These are phyloP conservation scores for Candida sphagnicola DNA, from an alignment of 805 yeast genomes.

Conservation along the genomic window DNA sequence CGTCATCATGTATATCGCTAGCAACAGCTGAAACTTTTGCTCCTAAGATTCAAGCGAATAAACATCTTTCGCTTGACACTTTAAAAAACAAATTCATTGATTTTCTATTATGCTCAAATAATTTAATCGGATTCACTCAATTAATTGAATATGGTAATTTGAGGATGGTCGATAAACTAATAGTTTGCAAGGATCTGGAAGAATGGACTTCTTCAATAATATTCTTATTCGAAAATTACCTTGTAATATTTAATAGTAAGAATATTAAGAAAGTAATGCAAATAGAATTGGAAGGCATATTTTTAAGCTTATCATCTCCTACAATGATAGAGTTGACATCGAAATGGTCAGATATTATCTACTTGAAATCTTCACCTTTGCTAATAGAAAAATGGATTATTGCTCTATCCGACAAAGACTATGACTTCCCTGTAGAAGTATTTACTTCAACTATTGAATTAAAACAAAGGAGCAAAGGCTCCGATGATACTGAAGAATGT, in stretches of 20 bases:
- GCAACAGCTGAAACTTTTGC: conserved; percentile 1
- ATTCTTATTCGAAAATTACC: conserved; percentile 1
- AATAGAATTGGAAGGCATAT: conserved; percentile 1
- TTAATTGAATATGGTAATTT: conserved; percentile 1
- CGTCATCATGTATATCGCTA: neutral
- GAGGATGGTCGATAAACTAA: conserved; percentile 1
- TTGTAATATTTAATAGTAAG: neutral
- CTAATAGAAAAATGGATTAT: conserved; percentile 43
- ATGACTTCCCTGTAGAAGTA: conserved; percentile 30
- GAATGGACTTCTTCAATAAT: conserved; percentile 2
- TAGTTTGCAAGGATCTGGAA: neutral
- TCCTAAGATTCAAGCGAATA: conserved; percentile 1
- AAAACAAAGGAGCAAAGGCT: too few species aligned
- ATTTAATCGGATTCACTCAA: neutral
- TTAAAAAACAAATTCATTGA: conserved; percentile 1
- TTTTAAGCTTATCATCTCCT: neutral
- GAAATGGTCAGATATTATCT: neutral
- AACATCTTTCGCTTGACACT: neutral
- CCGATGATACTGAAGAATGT: neutral
- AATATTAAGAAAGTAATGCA: neutral
- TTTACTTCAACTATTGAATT: conserved; percentile 29
- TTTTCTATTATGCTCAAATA: neutral
- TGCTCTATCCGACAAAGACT: conserved; percentile 30
- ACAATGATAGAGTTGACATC: neutral
- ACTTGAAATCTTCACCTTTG: neutral